Percentiles rank a stretch among this genome's conserved stretches.
These are phyloP conservation scores for Monilinia laxa DNA, from an alignment of 2,329 filamentous ascomycete species.

Conservation along the genomic window DNA sequence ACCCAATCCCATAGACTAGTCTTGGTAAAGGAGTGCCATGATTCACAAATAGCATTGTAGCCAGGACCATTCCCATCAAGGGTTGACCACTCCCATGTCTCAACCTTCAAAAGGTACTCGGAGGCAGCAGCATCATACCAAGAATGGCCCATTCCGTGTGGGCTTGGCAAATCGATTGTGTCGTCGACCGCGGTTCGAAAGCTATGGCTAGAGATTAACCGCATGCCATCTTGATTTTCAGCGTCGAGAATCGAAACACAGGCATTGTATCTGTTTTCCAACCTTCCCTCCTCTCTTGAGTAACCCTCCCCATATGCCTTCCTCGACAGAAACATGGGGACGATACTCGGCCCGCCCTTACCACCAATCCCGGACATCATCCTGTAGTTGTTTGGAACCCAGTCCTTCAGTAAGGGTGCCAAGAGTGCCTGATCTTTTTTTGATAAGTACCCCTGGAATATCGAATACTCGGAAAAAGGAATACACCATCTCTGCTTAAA, in stretches of 20 bases:
- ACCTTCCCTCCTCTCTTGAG: neutral
- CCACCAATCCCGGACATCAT: neutral
- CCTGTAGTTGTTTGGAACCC: neutral
- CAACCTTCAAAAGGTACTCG: neutral
- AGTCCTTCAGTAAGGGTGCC: neutral
- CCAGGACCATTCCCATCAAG: neutral
- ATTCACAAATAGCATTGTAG: conserved; percentile 1
- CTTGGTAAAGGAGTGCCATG: conserved; percentile 1
- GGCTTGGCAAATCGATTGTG: conserved; percentile 1
- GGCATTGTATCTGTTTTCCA: neutral
- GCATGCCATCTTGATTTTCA: neutral
- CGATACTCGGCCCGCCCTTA: neutral
- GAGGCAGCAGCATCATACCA: conserved; percentile 5
- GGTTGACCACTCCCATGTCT: neutral
- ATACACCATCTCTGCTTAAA: neutral
- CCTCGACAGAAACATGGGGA: conserved; percentile 5
- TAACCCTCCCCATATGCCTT: neutral
- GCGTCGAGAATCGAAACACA: conserved; percentile 1
- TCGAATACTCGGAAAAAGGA: neutral
- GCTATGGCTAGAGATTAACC: neutral
- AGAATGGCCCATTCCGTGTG: neutral
- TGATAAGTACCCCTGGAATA: neutral
- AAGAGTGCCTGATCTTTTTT: neutral
- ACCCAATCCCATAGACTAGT: conserved; percentile 4
- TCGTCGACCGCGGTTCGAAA: neutral